phyloP scores from a whole-genome alignment of 306 rosid species.

The Castanea mollissima region DNA sequence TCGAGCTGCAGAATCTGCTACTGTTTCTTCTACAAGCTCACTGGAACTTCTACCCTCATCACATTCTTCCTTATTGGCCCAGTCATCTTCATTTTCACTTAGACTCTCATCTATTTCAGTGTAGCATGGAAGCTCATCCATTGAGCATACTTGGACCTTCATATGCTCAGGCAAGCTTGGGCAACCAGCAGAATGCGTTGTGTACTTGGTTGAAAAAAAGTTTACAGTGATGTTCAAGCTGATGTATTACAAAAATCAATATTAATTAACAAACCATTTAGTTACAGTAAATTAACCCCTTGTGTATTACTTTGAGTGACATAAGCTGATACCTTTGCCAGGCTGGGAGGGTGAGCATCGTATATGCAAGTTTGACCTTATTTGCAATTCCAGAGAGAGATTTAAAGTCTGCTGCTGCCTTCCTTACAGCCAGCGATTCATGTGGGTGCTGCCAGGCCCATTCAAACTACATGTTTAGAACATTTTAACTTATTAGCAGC shows the following conservation, averaged over 20 bases:
- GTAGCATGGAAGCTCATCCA: slow-evolving; percentile 88
- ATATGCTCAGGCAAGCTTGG: slow-evolving; percentile 69
- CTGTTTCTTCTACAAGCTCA: slow-evolving; percentile 23
- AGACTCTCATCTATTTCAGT: slow-evolving; percentile 35
- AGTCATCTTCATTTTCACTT: slow-evolving; percentile 49
- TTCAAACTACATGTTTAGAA: slow-evolving; percentile 73
- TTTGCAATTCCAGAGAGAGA: slow-evolving; percentile 81
- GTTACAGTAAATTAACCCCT: neutral
- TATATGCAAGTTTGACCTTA: slow-evolving; percentile 88
- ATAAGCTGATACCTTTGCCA: slow-evolving; percentile 65
- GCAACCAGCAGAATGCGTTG: slow-evolving; percentile 69
- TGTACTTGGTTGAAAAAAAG: slow-evolving; percentile 82
- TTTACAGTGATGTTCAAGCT: slow-evolving; percentile 81
- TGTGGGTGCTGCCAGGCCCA: slow-evolving; percentile 99
- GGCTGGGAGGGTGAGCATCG: slow-evolving; percentile 89
- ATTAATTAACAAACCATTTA: neutral
- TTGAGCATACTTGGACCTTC: slow-evolving; percentile 57
- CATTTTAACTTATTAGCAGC: slow-evolving; percentile 2
- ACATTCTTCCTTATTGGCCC: slow-evolving; percentile 36
- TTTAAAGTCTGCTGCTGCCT: slow-evolving; percentile 78
- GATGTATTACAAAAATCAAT: slow-evolving; percentile 28
- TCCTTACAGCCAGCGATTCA: slow-evolving; percentile 85
- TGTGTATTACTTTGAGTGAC: neutral
- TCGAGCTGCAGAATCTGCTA: slow-evolving; percentile 22
- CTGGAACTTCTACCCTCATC: slow-evolving; percentile 19